Percentiles rank a stretch among this genome's conserved stretches.
Conservation (phyloP, 768 basidiomycete genomes). For the Naganishia antarctica region DNA sequence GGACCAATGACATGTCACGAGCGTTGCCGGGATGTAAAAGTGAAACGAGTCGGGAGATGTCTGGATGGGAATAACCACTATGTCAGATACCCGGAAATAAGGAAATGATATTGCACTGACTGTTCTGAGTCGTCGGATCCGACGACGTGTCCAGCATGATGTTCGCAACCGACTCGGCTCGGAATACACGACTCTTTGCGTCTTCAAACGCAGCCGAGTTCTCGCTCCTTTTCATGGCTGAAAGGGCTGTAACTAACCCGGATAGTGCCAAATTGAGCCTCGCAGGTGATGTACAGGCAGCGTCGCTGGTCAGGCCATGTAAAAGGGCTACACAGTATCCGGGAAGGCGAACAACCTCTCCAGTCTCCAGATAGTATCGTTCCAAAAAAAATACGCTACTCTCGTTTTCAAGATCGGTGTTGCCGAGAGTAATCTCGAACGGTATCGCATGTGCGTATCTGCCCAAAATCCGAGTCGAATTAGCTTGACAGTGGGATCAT, state of each 20-base stretch:
- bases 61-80: neutral
- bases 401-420: neutral
- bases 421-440: constrained; percentile 5
- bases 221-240: neutral
- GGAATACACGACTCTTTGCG: constrained; percentile 11
- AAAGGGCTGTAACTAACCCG: neutral
- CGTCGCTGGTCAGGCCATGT: neutral
- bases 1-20: neutral
- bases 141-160: neutral
- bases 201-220: neutral
- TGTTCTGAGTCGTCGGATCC: neutral
- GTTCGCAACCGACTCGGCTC: neutral
- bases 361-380: neutral
- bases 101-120: neutral
- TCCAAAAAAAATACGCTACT: constrained; percentile 2
- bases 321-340: constrained; percentile 1
- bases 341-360: neutral
- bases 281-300: neutral
- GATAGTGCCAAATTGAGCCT: neutral
- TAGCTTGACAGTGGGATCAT: neutral
- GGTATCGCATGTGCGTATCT: constrained; percentile 11
- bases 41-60: neutral
- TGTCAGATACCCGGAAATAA: neutral
- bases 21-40: neutral
- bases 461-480: neutral